Conservation (phyloP, 164 flowering plant species). For the Liriodendron chinense region DNA sequence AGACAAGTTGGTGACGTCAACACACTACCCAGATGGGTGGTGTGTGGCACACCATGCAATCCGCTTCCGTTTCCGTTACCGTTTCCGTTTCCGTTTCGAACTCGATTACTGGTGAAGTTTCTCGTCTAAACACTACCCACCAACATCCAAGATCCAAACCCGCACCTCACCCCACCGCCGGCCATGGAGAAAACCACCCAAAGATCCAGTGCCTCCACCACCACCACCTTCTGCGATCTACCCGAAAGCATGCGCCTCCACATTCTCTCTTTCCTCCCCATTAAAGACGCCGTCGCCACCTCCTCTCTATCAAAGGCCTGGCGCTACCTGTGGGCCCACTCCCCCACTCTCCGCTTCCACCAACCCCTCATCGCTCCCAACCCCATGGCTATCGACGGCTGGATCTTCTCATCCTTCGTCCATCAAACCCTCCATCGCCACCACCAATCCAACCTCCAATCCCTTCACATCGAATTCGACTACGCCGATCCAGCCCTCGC, state of each 20-base stretch:
- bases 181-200: no score
- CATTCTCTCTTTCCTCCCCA: conserved; percentile 1
- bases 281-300: background rate
- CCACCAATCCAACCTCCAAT: background rate
- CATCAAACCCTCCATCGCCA: background rate
- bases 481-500: background rate
- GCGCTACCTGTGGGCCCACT: conserved; percentile 1
- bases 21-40: no score
- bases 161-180: no score
- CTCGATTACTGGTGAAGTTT: no score
- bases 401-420: background rate
- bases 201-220: background rate
- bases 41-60: no score
- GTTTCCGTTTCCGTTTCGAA: no score
- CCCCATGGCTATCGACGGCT: background rate
- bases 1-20: no score
- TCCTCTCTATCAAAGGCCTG: background rate
- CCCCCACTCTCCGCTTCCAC: background rate
- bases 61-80: no score
- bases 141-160: no score
- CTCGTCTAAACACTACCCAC: no score
- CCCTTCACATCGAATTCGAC: background rate
- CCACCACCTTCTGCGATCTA: background rate
- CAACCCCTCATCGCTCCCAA: background rate
- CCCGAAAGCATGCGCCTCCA: conserved; percentile 1